A percentile compares a stretch with the other conserved stretches of the same genome.
phyloP scores from a whole-genome alignment of 805 yeast species.

The Suhomyces sp. region DNA sequence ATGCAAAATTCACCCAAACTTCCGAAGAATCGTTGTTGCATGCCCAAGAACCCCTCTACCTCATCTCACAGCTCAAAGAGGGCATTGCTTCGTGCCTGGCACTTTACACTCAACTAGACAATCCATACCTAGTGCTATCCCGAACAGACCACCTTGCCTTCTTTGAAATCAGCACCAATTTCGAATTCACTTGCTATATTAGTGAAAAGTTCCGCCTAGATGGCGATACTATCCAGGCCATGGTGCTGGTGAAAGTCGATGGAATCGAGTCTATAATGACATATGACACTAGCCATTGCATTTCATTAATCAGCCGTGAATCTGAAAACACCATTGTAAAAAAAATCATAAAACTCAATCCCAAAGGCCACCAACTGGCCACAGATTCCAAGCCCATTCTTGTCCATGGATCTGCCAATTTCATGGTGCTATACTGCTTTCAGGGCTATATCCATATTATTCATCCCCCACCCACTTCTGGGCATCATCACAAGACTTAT shows the following conservation, averaged over 20 bases:
- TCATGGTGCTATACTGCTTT: slow-evolving; percentile 18
- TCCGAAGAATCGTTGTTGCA: neutral
- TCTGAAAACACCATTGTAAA: neutral
- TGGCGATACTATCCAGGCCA: neutral
- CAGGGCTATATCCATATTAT: slow-evolving; percentile 11
- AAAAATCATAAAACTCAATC: slow-evolving; percentile 12
- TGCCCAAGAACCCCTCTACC: neutral
- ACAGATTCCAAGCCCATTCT: slow-evolving; percentile 21
- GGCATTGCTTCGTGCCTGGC: neutral
- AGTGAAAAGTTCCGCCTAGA: neutral
- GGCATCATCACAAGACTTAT: neutral
- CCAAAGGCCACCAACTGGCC: slow-evolving; percentile 22
- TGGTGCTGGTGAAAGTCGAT: neutral
- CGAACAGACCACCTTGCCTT: neutral
- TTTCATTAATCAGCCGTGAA: neutral
- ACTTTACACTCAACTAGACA: neutral
- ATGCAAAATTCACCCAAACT: neutral
- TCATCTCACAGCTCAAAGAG: neutral
- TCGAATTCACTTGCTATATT: neutral
- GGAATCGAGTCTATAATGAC: neutral
- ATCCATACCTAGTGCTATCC: neutral
- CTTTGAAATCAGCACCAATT: neutral
- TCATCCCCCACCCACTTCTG: too few species aligned
- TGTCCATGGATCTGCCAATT: slow-evolving; percentile 12
- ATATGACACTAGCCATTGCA: neutral